Evolutionary conservation across 129 eudicot genomes (phyloP).

Genomic region (Centella asiatica): DNA sequence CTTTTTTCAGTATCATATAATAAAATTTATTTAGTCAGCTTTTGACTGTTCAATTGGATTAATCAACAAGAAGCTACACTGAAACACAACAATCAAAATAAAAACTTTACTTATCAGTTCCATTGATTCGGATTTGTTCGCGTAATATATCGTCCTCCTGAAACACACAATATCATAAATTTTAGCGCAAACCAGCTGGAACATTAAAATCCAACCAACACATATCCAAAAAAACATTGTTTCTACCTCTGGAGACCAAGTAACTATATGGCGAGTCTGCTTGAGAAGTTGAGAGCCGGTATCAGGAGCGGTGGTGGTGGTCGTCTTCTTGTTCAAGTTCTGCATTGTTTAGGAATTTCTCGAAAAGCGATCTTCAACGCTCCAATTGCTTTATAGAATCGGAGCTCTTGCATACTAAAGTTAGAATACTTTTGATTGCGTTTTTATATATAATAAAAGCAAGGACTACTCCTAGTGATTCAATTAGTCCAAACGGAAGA

Average conservation of each 20-base stretch:
- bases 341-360: constrained; percentile 1
- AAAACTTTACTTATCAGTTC: constrained; percentile 70
- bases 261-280: constrained; percentile 9
- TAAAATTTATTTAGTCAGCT: not conserved
- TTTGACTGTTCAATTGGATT: not conserved
- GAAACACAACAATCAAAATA: not conserved
- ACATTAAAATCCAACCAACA: not conserved
- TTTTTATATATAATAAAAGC: not conserved
- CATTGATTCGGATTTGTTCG: constrained; percentile 67
- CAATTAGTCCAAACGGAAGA: not conserved
- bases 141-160: constrained; percentile 91
- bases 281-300: not conserved
- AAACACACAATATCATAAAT: constrained; percentile 12
- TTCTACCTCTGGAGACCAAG: constrained; percentile 11
- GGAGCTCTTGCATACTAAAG: constrained; percentile 9
- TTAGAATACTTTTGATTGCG: not conserved
- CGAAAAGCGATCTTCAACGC: not conserved
- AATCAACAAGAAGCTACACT: not conserved
- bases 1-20: constrained; percentile 10
- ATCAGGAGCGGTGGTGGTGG: not conserved
- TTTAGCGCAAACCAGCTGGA: constrained; percentile 2
- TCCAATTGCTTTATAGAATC: not conserved
- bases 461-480: not conserved
- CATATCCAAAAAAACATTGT: not conserved
- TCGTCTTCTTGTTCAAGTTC: not conserved